A percentile compares a stretch with the other conserved stretches of the same genome.
These are phyloP conservation scores for Kurtzmaniella cleridarum DNA, from an alignment of 805 yeast species.

Conservation along the genomic window DNA sequence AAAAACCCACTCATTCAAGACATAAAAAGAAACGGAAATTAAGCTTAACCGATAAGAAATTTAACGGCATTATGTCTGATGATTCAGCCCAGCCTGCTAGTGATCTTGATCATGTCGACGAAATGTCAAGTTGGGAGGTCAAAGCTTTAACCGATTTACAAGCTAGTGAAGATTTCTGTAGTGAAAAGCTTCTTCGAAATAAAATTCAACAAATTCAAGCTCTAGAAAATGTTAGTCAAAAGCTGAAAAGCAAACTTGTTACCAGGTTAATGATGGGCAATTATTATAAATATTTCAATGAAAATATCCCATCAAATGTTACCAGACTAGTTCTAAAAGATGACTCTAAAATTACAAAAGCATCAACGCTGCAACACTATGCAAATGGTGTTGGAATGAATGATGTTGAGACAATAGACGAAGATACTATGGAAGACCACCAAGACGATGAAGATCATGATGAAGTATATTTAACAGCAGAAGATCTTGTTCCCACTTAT, in stretches of 20 bases:
- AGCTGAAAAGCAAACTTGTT: conserved; percentile 45
- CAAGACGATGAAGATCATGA: conserved; percentile 18
- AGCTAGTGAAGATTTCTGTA: conserved; percentile 31
- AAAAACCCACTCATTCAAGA: conserved; percentile 2
- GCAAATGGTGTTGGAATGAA: neutral
- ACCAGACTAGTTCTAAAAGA: conserved; percentile 13
- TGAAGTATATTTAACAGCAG: conserved; percentile 42
- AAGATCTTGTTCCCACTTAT: conserved; percentile 46
- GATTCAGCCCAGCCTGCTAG: conserved; percentile 11
- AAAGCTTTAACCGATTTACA: conserved; percentile 30
- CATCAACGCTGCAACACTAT: neutral
- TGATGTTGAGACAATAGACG: conserved; percentile 2
- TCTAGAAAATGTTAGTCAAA: conserved; percentile 30
- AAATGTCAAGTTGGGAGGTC: conserved; percentile 30
- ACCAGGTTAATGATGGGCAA: conserved; percentile 69
- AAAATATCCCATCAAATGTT: conserved; percentile 17
- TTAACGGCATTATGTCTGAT: conserved; percentile 12
- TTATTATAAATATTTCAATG: conserved; percentile 44
- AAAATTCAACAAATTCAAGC: conserved; percentile 45
- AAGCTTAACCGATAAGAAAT: conserved; percentile 7
- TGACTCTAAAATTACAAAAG: conserved; percentile 5
- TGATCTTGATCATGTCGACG: conserved; percentile 30
- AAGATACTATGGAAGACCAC: conserved; percentile 6
- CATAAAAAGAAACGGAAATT: conserved; percentile 8
- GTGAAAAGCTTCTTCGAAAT: conserved; percentile 37